Conservation (phyloP, 1,284 basidiomycete genomes). For the Trichosporon coremiiforme region DNA sequence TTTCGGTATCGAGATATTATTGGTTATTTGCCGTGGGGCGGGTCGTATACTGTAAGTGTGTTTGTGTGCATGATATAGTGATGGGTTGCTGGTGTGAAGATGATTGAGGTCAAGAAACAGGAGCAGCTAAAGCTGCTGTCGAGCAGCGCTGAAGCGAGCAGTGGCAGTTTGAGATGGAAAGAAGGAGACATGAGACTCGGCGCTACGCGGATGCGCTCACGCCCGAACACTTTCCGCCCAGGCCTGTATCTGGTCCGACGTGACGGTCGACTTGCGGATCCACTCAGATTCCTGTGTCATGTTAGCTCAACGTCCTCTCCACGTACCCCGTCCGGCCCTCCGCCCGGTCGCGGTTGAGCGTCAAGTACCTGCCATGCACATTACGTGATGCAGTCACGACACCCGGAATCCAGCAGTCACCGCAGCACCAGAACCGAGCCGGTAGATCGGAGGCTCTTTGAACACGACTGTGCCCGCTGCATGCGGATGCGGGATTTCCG, state of each 20-base stretch:
- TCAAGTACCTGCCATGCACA: constrained; percentile 10
- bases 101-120: not conserved
- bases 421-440: not conserved
- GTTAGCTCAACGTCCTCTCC: constrained; percentile 15
- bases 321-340: not conserved
- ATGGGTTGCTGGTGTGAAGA: not conserved
- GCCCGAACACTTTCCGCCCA: constrained; percentile 40
- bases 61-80: not conserved
- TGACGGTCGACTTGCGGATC: constrained; percentile 44
- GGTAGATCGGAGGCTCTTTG: not conserved
- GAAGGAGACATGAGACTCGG: too few relatives aligned
- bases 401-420: not conserved
- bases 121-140: too few relatives aligned
- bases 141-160: not conserved
- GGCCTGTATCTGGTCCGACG: constrained; percentile 38
- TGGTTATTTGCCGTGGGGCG: constrained; percentile 1
- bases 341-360: not conserved
- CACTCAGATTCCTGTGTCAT: constrained; percentile 42
- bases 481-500: not conserved
- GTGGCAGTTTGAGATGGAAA: not conserved
- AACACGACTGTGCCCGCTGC: not conserved
- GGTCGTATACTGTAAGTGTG: not conserved
- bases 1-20: constrained; percentile 15
- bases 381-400: constrained; percentile 5
- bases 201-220: not conserved